Conservation (phyloP, 495 filamentous ascomycete species). For the Pseudomonodictys pantanalensis region DNA sequence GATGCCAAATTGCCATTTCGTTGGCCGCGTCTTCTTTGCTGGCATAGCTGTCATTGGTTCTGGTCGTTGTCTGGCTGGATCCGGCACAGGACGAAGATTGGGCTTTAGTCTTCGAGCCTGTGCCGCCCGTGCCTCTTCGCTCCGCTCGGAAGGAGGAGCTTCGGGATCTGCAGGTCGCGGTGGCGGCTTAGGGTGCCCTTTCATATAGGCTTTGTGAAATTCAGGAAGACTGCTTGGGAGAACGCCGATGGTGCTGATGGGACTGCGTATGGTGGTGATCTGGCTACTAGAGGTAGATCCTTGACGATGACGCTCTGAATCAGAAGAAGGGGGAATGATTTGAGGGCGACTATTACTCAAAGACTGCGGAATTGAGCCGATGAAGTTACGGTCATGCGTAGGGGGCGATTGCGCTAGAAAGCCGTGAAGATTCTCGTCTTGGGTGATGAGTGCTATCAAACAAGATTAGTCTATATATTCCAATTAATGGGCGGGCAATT, state of each 20-base stretch:
- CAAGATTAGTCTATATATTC: conserved; percentile 15
- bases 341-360: conserved; percentile 13
- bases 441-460: conserved; percentile 46
- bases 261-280: conserved; percentile 33
- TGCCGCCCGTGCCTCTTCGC: conserved; percentile 71
- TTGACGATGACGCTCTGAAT: conserved; percentile 36
- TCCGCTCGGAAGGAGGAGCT: conserved; percentile 40
- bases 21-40: conserved; percentile 62
- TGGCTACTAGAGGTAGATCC: conserved; percentile 37
- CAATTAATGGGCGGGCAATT: neutral
- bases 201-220: conserved; percentile 87
- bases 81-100: conserved; percentile 60
- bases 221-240: conserved; percentile 84
- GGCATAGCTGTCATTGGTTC: conserved; percentile 52
- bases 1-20: conserved; percentile 97
- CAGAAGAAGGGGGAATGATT: conserved; percentile 4
- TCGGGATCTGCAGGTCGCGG: neutral
- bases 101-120: conserved; percentile 75
- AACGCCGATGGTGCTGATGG: conserved; percentile 78
- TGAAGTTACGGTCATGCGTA: conserved; percentile 37
- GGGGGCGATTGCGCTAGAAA: conserved; percentile 56
- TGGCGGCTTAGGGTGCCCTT: conserved; percentile 44
- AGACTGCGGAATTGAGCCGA: conserved; percentile 14
- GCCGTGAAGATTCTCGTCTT: conserved; percentile 46
- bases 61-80: conserved; percentile 63